Evolutionary conservation across 2,329 filamentous ascomycete genomes (phyloP).

Genomic region (Colletotrichum horii): DNA sequence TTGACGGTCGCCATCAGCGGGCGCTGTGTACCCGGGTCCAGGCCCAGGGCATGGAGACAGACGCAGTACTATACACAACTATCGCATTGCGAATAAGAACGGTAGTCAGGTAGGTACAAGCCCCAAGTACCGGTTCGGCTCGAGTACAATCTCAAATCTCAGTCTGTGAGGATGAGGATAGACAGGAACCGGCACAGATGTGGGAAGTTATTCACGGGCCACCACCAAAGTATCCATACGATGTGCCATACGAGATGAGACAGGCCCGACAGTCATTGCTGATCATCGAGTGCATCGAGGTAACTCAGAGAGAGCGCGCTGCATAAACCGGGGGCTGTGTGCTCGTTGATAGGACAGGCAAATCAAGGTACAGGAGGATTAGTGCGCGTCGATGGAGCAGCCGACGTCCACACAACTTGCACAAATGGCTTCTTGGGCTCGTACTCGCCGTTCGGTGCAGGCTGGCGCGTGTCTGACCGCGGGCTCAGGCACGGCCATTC

Average conservation of each 20-base stretch:
- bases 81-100: neutral
- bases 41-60: neutral
- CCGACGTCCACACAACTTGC: constrained; percentile 22
- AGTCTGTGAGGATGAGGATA: neutral
- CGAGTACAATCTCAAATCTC: neutral
- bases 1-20: constrained; percentile 13
- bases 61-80: constrained; percentile 9
- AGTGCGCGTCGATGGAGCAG: constrained; percentile 10
- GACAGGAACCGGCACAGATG: neutral
- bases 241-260: constrained; percentile 13
- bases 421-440: constrained; percentile 20
- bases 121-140: constrained; percentile 40
- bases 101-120: neutral
- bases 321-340: constrained; percentile 21
- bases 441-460: constrained; percentile 10
- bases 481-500: constrained; percentile 13
- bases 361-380: constrained; percentile 2
- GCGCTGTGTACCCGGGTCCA: constrained; percentile 1
- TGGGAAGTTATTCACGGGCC: constrained; percentile 4
- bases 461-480: constrained; percentile 17
- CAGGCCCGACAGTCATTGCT: neutral
- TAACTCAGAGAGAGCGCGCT: constrained; percentile 8
- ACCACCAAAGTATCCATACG: constrained; percentile 4
- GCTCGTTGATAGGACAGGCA: constrained; percentile 16
- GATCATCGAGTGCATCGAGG: constrained; percentile 8